Evolutionary conservation across 2,329 filamentous ascomycete genomes (phyloP).

Genomic region (Exophiala calicioides): DNA sequence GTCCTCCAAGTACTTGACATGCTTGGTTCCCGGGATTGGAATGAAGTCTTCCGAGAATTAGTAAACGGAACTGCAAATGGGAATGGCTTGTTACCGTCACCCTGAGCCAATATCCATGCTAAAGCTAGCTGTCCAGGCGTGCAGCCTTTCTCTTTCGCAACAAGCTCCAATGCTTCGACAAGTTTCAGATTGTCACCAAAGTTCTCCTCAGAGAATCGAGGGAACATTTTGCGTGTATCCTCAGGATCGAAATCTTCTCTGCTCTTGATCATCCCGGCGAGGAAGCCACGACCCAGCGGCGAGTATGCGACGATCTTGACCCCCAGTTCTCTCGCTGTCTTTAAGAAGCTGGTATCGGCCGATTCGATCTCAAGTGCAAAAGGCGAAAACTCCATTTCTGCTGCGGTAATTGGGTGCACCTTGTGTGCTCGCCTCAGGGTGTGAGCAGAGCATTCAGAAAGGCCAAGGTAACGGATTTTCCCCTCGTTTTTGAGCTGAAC

Average conservation of each 20-base stretch:
- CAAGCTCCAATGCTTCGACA: constrained; percentile 50
- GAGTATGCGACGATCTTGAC: constrained; percentile 47
- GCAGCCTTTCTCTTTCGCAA: constrained; percentile 56
- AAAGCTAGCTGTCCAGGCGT: constrained; percentile 61
- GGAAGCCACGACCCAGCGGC: constrained; percentile 47
- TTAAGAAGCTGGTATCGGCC: constrained; percentile 30
- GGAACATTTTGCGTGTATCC: constrained; percentile 50
- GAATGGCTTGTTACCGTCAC: constrained; percentile 36
- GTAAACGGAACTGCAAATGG: not conserved
- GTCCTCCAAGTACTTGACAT: constrained; percentile 48
- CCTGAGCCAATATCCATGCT: constrained; percentile 64
- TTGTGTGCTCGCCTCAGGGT: constrained; percentile 53
- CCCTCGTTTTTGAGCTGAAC: constrained; percentile 51
- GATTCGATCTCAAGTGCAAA: constrained; percentile 54
- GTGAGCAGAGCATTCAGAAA: constrained; percentile 52
- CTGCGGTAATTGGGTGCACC: constrained; percentile 52
- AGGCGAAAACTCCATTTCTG: constrained; percentile 57
- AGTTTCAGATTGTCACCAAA: constrained; percentile 59
- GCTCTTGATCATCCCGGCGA: constrained; percentile 46
- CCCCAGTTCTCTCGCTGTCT: constrained; percentile 36
- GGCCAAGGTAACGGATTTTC: constrained; percentile 56
- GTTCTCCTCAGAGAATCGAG: constrained; percentile 56
- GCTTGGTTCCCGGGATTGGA: constrained; percentile 60
- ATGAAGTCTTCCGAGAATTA: constrained; percentile 49
- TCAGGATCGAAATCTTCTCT: constrained; percentile 41